These are phyloP conservation scores for Phytophthora pini DNA, from an alignment of 352 stramenopile genomes.

Conservation along the genomic window DNA sequence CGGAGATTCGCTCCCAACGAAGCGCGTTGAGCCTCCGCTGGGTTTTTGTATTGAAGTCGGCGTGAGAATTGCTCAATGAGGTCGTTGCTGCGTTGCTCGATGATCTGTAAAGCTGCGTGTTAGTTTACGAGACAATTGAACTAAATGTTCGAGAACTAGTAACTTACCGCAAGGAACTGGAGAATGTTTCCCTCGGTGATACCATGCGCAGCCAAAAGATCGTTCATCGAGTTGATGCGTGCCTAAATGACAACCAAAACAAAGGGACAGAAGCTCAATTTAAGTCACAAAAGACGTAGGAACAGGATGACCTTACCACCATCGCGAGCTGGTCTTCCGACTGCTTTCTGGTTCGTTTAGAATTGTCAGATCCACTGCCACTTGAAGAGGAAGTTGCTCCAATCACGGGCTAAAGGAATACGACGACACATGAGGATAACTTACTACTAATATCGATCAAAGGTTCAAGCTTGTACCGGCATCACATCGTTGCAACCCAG, in stretches of 20 bases:
- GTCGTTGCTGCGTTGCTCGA: constrained; percentile 82
- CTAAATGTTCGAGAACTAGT: neutral
- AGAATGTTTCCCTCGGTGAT: constrained; percentile 86
- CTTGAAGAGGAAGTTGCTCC: constrained; percentile 24
- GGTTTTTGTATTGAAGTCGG: constrained; percentile 74
- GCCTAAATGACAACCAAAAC: constrained; percentile 36
- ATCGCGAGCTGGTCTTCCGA: constrained; percentile 79
- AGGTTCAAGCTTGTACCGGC: constrained; percentile 35
- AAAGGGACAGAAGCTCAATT: too few species aligned
- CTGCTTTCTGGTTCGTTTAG: constrained; percentile 64
- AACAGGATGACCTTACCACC: constrained; percentile 46
- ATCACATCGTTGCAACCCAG: constrained; percentile 86
- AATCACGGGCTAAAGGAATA: constrained; percentile 28
- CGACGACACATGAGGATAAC: neutral
- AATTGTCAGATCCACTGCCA: constrained; percentile 39
- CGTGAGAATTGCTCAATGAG: constrained; percentile 81
- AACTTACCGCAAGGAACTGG: constrained; percentile 74
- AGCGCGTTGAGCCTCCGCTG: constrained; percentile 53
- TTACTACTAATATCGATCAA: neutral
- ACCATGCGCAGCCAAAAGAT: constrained; percentile 74
- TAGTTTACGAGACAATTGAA: neutral
- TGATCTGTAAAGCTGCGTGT: constrained; percentile 52
- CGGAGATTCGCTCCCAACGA: constrained; percentile 69
- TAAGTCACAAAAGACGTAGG: too few species aligned
- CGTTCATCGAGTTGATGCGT: constrained; percentile 89